Evolutionary conservation across 306 rosid genomes (phyloP).

Genomic region (Casuarina glauca): DNA sequence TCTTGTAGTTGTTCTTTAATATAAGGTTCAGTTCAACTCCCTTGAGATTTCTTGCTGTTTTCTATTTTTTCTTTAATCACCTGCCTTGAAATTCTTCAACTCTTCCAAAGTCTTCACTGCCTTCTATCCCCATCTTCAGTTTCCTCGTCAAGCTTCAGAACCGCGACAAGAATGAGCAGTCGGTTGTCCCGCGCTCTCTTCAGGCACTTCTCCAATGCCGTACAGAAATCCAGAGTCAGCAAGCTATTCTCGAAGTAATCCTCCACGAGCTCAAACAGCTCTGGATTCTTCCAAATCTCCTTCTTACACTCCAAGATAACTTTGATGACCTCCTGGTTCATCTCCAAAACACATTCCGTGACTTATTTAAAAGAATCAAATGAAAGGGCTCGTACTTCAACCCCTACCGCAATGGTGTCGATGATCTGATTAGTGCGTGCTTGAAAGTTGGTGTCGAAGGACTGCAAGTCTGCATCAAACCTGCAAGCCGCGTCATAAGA

Average conservation of each 20-base stretch:
- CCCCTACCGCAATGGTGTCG: slow-evolving; percentile 57
- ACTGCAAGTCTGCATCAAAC: slow-evolving; percentile 68
- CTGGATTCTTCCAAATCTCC: slow-evolving; percentile 90
- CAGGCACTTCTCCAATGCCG: slow-evolving; percentile 79
- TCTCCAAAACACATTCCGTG: slow-evolving; percentile 81
- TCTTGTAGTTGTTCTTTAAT: too few relatives aligned
- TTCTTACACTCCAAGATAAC: slow-evolving; percentile 90
- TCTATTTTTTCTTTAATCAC: neutral
- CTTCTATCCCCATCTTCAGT: slow-evolving; percentile 36
- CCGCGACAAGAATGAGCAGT: slow-evolving; percentile 63
- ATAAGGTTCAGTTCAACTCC: too few relatives aligned
- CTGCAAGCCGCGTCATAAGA: slow-evolving; percentile 85
- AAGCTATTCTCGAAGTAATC: slow-evolving; percentile 93
- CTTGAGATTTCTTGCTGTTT: too few relatives aligned
- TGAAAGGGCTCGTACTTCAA: slow-evolving; percentile 82
- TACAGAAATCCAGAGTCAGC: slow-evolving; percentile 82
- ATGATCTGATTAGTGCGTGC: too few relatives aligned
- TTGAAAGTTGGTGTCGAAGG: slow-evolving; percentile 45
- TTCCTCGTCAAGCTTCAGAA: slow-evolving; percentile 80
- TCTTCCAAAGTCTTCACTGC: slow-evolving; percentile 57
- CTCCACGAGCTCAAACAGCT: slow-evolving; percentile 80
- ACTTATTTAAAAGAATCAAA: slow-evolving; percentile 76
- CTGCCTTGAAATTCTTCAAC: slow-evolving; percentile 67
- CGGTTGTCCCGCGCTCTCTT: slow-evolving; percentile 76
- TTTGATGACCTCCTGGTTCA: slow-evolving; percentile 93